Base-by-base conservation (phyloP, 208 protist species). In the Acanthamoeba sp. region DNA sequence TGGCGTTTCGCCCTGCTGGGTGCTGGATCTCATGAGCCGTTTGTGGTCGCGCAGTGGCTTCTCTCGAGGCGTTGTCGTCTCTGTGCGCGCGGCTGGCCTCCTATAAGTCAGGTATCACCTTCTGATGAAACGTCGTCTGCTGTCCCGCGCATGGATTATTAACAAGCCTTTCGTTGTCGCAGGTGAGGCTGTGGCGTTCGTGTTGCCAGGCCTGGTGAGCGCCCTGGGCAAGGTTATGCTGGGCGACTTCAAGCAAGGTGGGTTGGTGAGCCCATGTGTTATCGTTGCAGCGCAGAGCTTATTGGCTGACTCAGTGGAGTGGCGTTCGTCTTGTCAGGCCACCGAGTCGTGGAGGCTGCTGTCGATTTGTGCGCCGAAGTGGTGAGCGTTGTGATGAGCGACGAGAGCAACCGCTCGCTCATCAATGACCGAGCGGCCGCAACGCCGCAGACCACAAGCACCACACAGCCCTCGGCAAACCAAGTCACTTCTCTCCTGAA, bases 241-340 rank as follows among this genome's bases (percentile, higher is more conserved):
- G 34, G 84, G 84, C 22, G 84, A 91, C 59, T 91, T 69, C 34
- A 91, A 91, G n/a, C 84, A 91, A 69, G 84, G 84, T 91, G n/a
- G 1, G 14, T 27, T 18, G n/a, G n/a, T n/a, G n/a, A n/a, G n/a
- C n/a, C n/a, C n/a, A n/a, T n/a, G n/a, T n/a, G n/a, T n/a, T 80
- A 32, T 80, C 18, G 10, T 80, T 29, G 55, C 55, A 62, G 55
- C 55, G 16, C 12, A 62, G 16, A 62, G 16, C 22, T 22, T 22
- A 62, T 22, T 27, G 55, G 22, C 22, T 62, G 55, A 12, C 55
- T n/a, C n/a, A n/a, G n/a, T n/a, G n/a, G n/a, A n/a, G n/a, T 16
- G 12, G 10, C 64, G 16, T 1, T 32, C 9, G n/a, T 38, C 16
- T 20, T 5, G 36, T 55, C 29, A 91, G 84, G 84, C 2, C 84